Percentiles rank a stretch among this genome's conserved stretches.
phyloP scores from a whole-genome alignment of 108 stramenopile species.

The Asterionellopsis glacialis region DNA sequence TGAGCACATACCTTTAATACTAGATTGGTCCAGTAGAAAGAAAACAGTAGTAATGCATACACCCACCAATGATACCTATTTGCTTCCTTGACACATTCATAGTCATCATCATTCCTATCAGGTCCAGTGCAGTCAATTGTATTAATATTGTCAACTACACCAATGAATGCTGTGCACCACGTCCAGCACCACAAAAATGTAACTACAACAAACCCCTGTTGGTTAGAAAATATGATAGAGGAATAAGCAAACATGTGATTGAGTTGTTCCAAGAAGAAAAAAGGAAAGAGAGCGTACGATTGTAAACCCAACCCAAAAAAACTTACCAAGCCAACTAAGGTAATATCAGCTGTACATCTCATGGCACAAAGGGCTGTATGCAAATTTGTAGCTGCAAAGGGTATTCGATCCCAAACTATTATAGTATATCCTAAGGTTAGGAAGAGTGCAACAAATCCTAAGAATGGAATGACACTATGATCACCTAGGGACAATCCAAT shows the following conservation, averaged over 20 bases:
- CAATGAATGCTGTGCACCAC: constrained; percentile 64
- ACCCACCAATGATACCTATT: constrained; percentile 16
- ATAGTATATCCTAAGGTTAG: constrained; percentile 28
- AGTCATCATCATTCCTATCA: neutral
- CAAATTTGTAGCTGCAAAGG: constrained; percentile 73
- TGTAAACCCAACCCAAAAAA: too few relatives aligned
- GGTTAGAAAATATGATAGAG: too few relatives aligned
- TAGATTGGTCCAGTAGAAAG: constrained; percentile 63
- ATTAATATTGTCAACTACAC: constrained; percentile 32
- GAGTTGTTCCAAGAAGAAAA: too few relatives aligned
- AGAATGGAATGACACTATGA: constrained; percentile 22
- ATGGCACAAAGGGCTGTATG: constrained; percentile 62
- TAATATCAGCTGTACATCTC: constrained; percentile 49
- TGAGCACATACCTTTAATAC: constrained; percentile 51
- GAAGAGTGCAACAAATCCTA: constrained; percentile 16
- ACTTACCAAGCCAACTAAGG: constrained; percentile 36
- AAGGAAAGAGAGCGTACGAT: too few relatives aligned
- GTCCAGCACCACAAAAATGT: constrained; percentile 46
- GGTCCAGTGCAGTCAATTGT: constrained; percentile 26
- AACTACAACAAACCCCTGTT: constrained; percentile 21
- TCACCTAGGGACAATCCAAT: constrained; percentile 20
- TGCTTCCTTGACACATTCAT: neutral
- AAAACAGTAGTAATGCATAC: constrained; percentile 35
- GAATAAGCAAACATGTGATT: too few relatives aligned
- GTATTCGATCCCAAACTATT: constrained; percentile 54